phyloP scores from a whole-genome alignment of 208 protist species.

The Wallacemonas sp. region DNA sequence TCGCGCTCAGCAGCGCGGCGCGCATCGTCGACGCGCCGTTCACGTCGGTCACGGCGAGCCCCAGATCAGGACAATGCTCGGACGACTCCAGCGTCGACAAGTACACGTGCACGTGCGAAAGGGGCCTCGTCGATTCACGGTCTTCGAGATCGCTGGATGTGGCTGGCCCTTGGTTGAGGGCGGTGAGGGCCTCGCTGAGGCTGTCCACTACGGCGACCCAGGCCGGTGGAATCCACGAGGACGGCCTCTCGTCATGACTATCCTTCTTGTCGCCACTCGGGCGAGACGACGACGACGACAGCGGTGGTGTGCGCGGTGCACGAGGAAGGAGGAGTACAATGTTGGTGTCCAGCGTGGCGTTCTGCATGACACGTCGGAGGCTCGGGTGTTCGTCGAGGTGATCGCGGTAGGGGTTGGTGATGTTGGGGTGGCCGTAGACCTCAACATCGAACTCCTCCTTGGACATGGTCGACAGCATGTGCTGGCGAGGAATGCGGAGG shows the following conservation, averaged over 20 bases:
- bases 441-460: constrained; percentile 70
- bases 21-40: neutral
- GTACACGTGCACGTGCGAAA: constrained; percentile 28
- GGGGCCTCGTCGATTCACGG: too few species aligned
- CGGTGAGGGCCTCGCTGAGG: constrained; percentile 17
- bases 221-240: constrained; percentile 17
- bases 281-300: neutral
- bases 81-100: constrained; percentile 47
- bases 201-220: constrained; percentile 30
- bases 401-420: constrained; percentile 89
- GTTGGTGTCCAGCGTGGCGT: constrained; percentile 49
- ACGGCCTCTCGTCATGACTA: too few species aligned
- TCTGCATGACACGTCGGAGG: constrained; percentile 74
- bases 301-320: constrained; percentile 31
- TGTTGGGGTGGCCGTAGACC: constrained; percentile 86
- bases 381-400: constrained; percentile 68
- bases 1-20: neutral
- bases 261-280: too few species aligned
- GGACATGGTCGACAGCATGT: constrained; percentile 74
- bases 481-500: constrained; percentile 80
- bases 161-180: neutral
- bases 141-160: neutral
- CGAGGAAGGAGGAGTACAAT: constrained; percentile 78
- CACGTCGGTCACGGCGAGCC: neutral
- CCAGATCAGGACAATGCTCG: neutral